Conservation (phyloP, 768 basidiomycete species). For the Sutorius australiensis region DNA sequence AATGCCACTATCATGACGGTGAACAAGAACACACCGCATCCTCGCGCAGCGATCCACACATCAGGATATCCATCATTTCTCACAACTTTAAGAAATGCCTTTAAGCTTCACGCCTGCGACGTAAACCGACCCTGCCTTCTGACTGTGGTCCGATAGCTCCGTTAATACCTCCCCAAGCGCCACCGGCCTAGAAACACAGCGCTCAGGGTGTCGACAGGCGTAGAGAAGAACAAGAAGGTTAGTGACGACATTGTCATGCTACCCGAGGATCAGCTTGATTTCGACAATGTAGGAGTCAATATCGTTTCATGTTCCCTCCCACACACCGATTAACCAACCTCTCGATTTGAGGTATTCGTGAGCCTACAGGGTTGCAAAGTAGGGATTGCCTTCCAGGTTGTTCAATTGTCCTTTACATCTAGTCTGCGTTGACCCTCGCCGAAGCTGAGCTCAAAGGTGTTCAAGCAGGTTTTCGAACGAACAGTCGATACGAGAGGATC, state of each 20-base stretch:
- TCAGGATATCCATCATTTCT: no score
- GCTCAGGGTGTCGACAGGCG: conserved; percentile 54
- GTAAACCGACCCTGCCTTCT: not conserved
- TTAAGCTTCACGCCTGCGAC: not conserved
- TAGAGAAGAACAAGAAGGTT: conserved; percentile 50
- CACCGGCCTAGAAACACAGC: conserved; percentile 65
- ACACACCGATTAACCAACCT: not conserved
- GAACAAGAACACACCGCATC: not conserved
- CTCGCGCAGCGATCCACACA: not conserved
- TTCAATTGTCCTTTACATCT: conserved; percentile 11
- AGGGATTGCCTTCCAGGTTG: conserved; percentile 6
- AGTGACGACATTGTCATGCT: conserved; percentile 61
- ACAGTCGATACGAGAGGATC: conserved; percentile 73
- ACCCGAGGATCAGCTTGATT: conserved; percentile 53
- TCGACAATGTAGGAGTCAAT: conserved; percentile 53
- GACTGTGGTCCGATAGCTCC: conserved; percentile 34
- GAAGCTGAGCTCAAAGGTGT: conserved; percentile 58
- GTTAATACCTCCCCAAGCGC: conserved; percentile 59
- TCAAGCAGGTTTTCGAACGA: conserved; percentile 72
- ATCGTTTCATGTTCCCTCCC: not conserved
- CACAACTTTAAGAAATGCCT: no score
- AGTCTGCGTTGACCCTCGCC: conserved; percentile 58
- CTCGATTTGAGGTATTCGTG: conserved; percentile 61
- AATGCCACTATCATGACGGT: not conserved
- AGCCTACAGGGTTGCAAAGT: conserved; percentile 27